A percentile compares a stretch with the other conserved stretches of the same genome.
Conservation (phyloP, 192 early-diverging fungal species). For the Mortierella hygrophila region DNA sequence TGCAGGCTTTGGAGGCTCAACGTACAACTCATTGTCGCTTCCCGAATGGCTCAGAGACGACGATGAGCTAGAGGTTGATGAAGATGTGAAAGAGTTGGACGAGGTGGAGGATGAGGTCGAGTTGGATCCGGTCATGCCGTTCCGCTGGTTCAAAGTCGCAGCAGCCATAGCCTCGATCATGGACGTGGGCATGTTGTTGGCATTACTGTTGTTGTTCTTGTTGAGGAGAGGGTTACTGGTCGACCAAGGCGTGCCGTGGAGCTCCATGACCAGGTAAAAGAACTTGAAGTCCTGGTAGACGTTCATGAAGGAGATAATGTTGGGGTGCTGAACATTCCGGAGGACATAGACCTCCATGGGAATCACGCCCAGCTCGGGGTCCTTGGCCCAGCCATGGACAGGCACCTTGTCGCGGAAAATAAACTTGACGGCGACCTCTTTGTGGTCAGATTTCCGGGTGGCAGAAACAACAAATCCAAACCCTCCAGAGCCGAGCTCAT, state of each 20-base stretch:
- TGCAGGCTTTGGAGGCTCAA: constrained; percentile 50
- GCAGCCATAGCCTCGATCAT: constrained; percentile 51
- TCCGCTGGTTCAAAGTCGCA: constrained; percentile 34
- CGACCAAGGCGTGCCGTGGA: constrained; percentile 73
- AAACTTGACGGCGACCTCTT: constrained; percentile 77
- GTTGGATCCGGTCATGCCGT: constrained; percentile 1
- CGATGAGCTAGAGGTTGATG: constrained; percentile 19
- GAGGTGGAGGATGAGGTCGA: constrained; percentile 15
- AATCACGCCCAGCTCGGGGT: constrained; percentile 64
- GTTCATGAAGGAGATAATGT: constrained; percentile 68
- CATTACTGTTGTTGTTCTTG: constrained; percentile 10
- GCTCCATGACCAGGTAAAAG: constrained; percentile 76
- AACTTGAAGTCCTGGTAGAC: constrained; percentile 66
- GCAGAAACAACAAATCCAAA: constrained; percentile 84
- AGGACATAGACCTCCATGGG: constrained; percentile 75
- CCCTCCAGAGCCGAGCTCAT: constrained; percentile 81
- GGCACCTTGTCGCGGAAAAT: constrained; percentile 71
- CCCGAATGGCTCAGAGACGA: constrained; percentile 29
- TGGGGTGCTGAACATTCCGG: constrained; percentile 67
- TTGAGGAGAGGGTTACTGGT: constrained; percentile 50
- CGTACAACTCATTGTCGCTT: constrained; percentile 24
- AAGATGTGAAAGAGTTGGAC: constrained; percentile 4
- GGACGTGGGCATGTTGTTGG: constrained; percentile 20
- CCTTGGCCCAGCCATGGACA: constrained; percentile 64
- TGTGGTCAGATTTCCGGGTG: constrained; percentile 59